Base-by-base conservation (phyloP, 768 basidiomycete species). In the Dacryopinax spathularia region DNA sequence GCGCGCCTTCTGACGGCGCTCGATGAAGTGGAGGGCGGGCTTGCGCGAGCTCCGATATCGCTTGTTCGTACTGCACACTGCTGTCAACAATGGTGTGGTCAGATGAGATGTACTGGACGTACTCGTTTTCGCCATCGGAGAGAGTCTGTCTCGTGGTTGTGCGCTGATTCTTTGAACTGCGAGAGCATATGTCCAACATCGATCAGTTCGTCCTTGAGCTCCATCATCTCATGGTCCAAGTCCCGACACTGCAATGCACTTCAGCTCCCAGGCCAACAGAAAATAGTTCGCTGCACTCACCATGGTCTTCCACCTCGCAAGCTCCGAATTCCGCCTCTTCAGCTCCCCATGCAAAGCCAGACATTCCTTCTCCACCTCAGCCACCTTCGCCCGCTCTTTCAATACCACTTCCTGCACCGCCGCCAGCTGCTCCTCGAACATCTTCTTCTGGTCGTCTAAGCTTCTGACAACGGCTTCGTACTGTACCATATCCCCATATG, bases 41-140 rank as follows among this genome's bases (percentile, higher is more conserved):
- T 29, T 56, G 5, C 12, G 48, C 48, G 4, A 56, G 10, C 48
- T 56, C 48, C 18, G 5, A 10, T 9, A 56, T 56, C 29, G 48
- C 48, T 56, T 56, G 48, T 29, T 56, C 48, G 31, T 56, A 56
- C 48, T 56, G 7, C 18, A 15, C 5, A 56, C 3, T 13, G 25
- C 3, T 5, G 5, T 56, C 48, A 56, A n/a, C n/a, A 29, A 27
- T 25, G 31, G 18, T 3, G 31, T 15, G 13, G 7, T 29, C 48
- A 56, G 3, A 5, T 5, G 18, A 27, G 13, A 56, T 9, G 7
- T 6, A 9, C 20, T 27, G 25, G 25, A 56, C 48, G 5, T 20
- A 56, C 48, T 56, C 48, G 48, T 29, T 56, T 56, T 56, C 48
- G 48, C 48, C 48, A 56, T 20, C 48, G 12, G 25, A 56, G 48